Base-by-base conservation (phyloP, 116 monocot genomes). In the Posidonia oceanica region DNA sequence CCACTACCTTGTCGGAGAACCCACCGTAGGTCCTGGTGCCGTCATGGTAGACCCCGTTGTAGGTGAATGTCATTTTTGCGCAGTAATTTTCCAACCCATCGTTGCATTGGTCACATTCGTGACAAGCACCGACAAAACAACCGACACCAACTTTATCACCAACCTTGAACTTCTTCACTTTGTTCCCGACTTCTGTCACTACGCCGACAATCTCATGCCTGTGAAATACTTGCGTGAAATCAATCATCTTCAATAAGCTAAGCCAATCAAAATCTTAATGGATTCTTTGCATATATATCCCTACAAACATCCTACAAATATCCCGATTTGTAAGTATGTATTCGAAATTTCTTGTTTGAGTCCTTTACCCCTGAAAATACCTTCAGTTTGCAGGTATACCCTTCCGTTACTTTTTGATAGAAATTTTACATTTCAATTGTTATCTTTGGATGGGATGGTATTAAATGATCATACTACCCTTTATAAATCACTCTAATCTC, bases 111-210 rank as follows among this genome's bases (percentile, higher is more conserved):
- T 71, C 59, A 17, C 84, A 84, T 4, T 70, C 3, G 40, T 58
- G 56, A 61, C 84, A 84, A 1, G 72, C 68, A 12, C 63, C 71
- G 22, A 75, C 75, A 66, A 70, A 15, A 68, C 51, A 77, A 0
- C 84, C 80, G 17, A 81, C 80, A 8, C 80, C 84, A 12, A 70
- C 78, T 44, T 36, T 72, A 66, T 81, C 81, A 6, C 81, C 84
- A 3, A 54, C 66, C 7, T 85, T 81, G 75, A 85, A 76, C 36
- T 76, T 85, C 17, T 29, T 23, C 7, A 78, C 84, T 20, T 72
- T 75, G 71, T 12, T 7, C 14, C 84, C 84, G 3, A 78, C 72
- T 13, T 67, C 77, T 0, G 77, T 75, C 68, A 84, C 84, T 0
- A 68, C 36, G 4, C 84, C 84, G 12, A 71, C 74, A 18, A 80